Percentiles rank a stretch among this genome's conserved stretches.
Conservation (phyloP, 805 yeast genomes). For the Yamadazyma paraphyllophila region DNA sequence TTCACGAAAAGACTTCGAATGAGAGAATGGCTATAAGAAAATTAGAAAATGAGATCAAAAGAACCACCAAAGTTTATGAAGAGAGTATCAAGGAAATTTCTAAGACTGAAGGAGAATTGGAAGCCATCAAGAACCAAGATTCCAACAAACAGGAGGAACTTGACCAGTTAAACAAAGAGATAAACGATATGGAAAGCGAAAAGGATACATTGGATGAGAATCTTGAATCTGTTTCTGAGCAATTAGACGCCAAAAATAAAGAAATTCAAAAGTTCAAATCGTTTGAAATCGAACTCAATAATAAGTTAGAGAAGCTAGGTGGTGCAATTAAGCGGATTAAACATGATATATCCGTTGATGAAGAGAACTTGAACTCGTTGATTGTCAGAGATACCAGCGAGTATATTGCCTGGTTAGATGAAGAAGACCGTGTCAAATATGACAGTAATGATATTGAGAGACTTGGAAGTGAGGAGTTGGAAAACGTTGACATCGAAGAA, state of each 20-base stretch:
- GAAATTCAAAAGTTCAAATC: constrained; percentile 58
- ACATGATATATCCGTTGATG: constrained; percentile 36
- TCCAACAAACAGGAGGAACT: constrained; percentile 29
- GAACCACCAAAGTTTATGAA: constrained; percentile 47
- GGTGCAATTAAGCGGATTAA: constrained; percentile 35
- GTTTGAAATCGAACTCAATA: constrained; percentile 63
- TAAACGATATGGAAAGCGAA: constrained; percentile 31
- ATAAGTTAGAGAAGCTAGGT: constrained; percentile 55
- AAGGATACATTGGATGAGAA: constrained; percentile 41
- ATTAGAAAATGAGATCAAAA: constrained; percentile 59
- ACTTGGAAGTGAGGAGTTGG: constrained; percentile 51
- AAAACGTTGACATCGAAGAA: constrained; percentile 43
- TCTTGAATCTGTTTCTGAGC: constrained; percentile 31
- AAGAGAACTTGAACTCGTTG: constrained; percentile 41
- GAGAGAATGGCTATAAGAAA: constrained; percentile 59
- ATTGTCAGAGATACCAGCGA: constrained; percentile 55
- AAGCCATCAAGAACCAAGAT: constrained; percentile 19
- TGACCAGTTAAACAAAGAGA: constrained; percentile 25
- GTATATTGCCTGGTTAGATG: constrained; percentile 50
- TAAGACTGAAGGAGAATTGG: constrained; percentile 23
- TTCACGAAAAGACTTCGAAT: constrained; percentile 53
- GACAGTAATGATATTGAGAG: constrained; percentile 40
- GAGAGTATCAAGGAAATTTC: constrained; percentile 49
- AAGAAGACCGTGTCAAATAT: constrained; percentile 34
- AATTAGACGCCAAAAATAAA: constrained; percentile 37